Conservation (phyloP, 2,329 filamentous ascomycete species). For the Paraphoma sp. region DNA sequence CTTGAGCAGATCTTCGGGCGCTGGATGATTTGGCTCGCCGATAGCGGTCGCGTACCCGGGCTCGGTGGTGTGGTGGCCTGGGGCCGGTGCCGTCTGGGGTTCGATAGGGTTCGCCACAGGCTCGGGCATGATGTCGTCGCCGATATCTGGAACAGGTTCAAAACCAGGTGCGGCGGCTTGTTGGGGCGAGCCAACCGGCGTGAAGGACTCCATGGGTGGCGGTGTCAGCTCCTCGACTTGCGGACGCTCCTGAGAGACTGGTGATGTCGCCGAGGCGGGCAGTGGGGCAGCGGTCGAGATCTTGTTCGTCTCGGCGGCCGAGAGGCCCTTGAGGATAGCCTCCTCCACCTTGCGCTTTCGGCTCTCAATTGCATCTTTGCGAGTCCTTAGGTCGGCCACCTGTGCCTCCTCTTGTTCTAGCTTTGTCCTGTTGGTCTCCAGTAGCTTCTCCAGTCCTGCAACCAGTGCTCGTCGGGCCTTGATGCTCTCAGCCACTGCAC, state of each 20-base stretch:
- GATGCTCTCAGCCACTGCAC: constrained; percentile 86
- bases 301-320: constrained; percentile 62
- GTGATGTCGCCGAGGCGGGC: constrained; percentile 25
- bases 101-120: constrained; percentile 33
- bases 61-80: constrained; percentile 20
- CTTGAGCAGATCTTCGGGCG: constrained; percentile 38
- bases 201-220: constrained; percentile 66
- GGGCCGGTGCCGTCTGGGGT: constrained; percentile 31
- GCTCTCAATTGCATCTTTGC: constrained; percentile 74
- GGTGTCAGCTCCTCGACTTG: constrained; percentile 88
- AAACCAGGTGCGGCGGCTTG: constrained; percentile 9
- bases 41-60: constrained; percentile 32
- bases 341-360: constrained; percentile 91
- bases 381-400: constrained; percentile 67
- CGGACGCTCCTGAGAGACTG: constrained; percentile 66
- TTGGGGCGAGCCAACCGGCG: constrained; percentile 58
- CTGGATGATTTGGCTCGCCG: constrained; percentile 21
- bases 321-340: constrained; percentile 84
- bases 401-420: constrained; percentile 73
- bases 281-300: constrained; percentile 50
- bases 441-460: constrained; percentile 79
- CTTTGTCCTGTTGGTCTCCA: constrained; percentile 74
- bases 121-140: constrained; percentile 37
- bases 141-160: constrained; percentile 29
- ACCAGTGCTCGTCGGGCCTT: constrained; percentile 82